These are phyloP conservation scores for Leccinum boreale DNA, from an alignment of 768 basidiomycete genomes.

Conservation along the genomic window DNA sequence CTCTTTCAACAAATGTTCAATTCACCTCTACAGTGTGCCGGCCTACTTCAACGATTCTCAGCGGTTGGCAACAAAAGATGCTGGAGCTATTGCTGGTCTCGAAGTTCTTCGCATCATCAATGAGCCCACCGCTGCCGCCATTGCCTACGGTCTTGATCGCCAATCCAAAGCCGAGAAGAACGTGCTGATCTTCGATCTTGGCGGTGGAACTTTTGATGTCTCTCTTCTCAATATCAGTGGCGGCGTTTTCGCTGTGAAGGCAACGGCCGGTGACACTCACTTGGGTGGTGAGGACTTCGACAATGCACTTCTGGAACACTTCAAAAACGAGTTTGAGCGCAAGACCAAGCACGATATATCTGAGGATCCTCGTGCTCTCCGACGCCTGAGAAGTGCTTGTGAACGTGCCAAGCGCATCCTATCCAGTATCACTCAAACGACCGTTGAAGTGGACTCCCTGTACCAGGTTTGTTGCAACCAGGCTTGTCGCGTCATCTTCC, in stretches of 20 bases:
- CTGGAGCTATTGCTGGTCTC: conserved; percentile 95
- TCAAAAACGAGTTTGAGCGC: conserved; percentile 99
- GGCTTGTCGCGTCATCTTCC: neutral
- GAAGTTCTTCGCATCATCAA: conserved; percentile 99
- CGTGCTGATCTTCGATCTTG: conserved; percentile 98
- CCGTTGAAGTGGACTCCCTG: conserved; percentile 98
- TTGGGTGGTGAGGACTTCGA: conserved; percentile 99
- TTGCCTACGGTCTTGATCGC: conserved; percentile 97
- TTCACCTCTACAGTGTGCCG: conserved; percentile 59
- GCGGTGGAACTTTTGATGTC: conserved; percentile 99
- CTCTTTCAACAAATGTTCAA: conserved; percentile 1
- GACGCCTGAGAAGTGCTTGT: conserved; percentile 94
- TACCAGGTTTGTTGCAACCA: conserved; percentile 61
- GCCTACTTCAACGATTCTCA: conserved; percentile 99
- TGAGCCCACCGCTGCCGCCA: conserved; percentile 99
- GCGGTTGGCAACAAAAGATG: conserved; percentile 98
- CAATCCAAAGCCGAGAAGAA: conserved; percentile 95
- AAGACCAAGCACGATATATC: conserved; percentile 98
- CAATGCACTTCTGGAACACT: conserved; percentile 96
- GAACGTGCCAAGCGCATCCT: conserved; percentile 99
- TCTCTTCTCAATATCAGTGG: conserved; percentile 97
- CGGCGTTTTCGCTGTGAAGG: conserved; percentile 99
- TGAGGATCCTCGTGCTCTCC: conserved; percentile 93
- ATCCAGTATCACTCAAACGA: conserved; percentile 97
- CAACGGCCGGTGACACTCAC: conserved; percentile 98